phyloP scores from a whole-genome alignment of 177 flowering plant genomes.

The Tripterygium wilfordii region DNA sequence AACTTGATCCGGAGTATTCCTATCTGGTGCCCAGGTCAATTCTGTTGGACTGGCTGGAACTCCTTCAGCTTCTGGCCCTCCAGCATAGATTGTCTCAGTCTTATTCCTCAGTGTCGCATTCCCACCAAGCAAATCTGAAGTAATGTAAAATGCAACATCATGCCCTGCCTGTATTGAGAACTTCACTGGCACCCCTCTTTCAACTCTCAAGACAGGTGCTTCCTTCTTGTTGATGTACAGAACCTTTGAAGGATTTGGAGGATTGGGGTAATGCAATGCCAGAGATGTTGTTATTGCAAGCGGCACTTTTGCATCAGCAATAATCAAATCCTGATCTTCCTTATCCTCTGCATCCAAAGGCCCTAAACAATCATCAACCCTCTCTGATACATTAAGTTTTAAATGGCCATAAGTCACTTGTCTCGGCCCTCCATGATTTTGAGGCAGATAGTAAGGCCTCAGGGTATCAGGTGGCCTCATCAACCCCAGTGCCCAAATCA shows the following conservation, averaged over 20 bases:
- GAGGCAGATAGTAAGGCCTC: conserved; percentile 80
- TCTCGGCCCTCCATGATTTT: conserved; percentile 67
- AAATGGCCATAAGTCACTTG: conserved; percentile 52
- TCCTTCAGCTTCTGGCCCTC: conserved; percentile 86
- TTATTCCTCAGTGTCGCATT: conserved; percentile 76
- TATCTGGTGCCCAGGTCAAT: conserved; percentile 74
- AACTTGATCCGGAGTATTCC: conserved; percentile 93
- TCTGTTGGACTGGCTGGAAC: conserved; percentile 84
- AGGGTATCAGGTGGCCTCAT: conserved; percentile 79
- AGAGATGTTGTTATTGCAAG: conserved; percentile 60
- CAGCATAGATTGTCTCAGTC: conserved; percentile 76
- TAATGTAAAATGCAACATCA: conserved; percentile 82
- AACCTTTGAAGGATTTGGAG: conserved; percentile 85
- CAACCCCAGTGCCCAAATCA: conserved; percentile 85
- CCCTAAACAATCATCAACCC: conserved; percentile 71
- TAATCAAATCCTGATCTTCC: conserved; percentile 82
- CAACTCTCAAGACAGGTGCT: conserved; percentile 88
- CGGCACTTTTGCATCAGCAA: conserved; percentile 69
- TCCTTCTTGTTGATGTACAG: conserved; percentile 88
- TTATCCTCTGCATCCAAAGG: conserved; percentile 82
- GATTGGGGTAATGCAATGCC: conserved; percentile 80
- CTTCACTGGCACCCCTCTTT: conserved; percentile 87
- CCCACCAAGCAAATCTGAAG: conserved; percentile 89
- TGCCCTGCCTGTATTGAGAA: conserved; percentile 96
- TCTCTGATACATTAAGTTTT: conserved; percentile 65